Base-by-base conservation (phyloP, 306 rosid genomes). In the Pyrus betulifolia region DNA sequence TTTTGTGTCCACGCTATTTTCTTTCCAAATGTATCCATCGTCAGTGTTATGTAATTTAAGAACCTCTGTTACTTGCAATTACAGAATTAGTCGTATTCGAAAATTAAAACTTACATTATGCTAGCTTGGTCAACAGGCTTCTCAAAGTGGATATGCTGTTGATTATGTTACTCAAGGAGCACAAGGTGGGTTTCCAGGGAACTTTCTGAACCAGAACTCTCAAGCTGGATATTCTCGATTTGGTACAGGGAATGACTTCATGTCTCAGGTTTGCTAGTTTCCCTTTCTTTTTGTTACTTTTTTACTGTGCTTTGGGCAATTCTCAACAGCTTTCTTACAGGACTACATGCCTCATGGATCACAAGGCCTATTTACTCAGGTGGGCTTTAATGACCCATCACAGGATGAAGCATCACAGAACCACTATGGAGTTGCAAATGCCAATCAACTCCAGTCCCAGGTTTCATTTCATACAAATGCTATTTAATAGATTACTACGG, bases 151-250 rank as follows among this genome's bases (percentile, higher is more conserved):
- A 69, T 96, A 91, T 81, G 90, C 89, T 86, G 91, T 92, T 80
- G 99, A 96, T 76, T 96, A 89, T 85, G 90, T 88, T 19, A 85
- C 97, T 42, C 99, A 93, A 91, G 99, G 97, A 76, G 93, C 89
- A 72, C 99, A 92, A 78, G 93, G 93, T 70, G 99, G 94, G 68
- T 96, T 92, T 80, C 97, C 96, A 15, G 98, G 99, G 83, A 96
- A 81, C 88, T 92, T 88, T 75, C 46, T 89, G 80, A 96, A 96
- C 87, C 99, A 96, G 87, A 89, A 88, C 78, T 86, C 99, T 77
- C 99, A 92, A 88, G 91, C 99, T 52, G 96, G 96, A 35, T 96
- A 91, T 86, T 89, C 97, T 69, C 97, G 99, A 78, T 96, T 96
- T 77, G 91, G 98, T 75, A 70, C 93, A 62, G 99, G 98, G 80